phyloP scores from a whole-genome alignment of 2,329 filamentous ascomycete genomes.

The Cryphonectria naterciae region DNA sequence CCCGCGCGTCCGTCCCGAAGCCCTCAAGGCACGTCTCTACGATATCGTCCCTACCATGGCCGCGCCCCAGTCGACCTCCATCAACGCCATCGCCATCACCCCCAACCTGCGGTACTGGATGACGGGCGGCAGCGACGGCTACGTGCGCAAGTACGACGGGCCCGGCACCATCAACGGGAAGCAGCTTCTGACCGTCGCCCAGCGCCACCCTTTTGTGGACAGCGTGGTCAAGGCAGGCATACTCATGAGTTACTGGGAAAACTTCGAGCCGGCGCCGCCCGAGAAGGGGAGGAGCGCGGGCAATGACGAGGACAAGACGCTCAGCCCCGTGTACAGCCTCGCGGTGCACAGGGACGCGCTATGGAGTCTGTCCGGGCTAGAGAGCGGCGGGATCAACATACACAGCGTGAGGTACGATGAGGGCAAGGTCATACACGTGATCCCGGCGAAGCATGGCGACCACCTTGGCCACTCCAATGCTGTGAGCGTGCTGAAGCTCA shows the following conservation, averaged over 20 bases:
- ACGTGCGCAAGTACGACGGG: constrained; percentile 96
- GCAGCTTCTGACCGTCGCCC: constrained; percentile 88
- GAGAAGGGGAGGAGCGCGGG: constrained; percentile 36
- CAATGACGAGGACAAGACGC: constrained; percentile 60
- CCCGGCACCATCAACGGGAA: constrained; percentile 94
- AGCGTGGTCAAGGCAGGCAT: constrained; percentile 95
- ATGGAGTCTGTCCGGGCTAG: constrained; percentile 88
- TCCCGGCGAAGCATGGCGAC: constrained; percentile 58
- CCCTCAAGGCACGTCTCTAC: constrained; percentile 79
- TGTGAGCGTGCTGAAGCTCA: constrained; percentile 82
- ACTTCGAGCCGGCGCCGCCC: constrained; percentile 71
- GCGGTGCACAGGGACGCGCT: constrained; percentile 88
- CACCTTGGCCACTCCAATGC: constrained; percentile 72
- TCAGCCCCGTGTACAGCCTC: constrained; percentile 94
- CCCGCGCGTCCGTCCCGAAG: constrained; percentile 73
- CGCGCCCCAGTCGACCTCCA: constrained; percentile 91
- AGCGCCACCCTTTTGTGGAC: constrained; percentile 95
- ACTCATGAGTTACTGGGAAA: constrained; percentile 97
- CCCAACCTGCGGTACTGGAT: constrained; percentile 96
- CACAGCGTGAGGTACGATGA: constrained; percentile 94
- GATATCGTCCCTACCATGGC: constrained; percentile 98
- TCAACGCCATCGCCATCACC: constrained; percentile 90
- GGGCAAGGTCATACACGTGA: constrained; percentile 81
- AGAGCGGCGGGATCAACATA: constrained; percentile 89
- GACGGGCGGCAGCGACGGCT: constrained; percentile 91